Evolutionary conservation across 1,284 basidiomycete genomes (phyloP).

Genomic region (Melanopsichium pennsylvanicum): DNA sequence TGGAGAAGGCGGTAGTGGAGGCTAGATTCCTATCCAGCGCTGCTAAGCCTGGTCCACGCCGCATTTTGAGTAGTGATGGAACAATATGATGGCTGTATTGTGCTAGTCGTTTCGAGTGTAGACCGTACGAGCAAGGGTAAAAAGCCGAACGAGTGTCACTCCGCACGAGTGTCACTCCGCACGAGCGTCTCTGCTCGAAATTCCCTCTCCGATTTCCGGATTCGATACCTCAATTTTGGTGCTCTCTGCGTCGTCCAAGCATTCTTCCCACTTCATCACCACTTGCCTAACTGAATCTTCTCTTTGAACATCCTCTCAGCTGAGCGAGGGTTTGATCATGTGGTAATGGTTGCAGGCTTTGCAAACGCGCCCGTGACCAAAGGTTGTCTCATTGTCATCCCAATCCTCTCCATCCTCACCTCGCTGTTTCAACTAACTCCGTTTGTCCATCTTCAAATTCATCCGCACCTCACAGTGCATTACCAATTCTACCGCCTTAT

Average conservation of each 20-base stretch:
- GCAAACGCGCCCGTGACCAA: slow-evolving; percentile 42
- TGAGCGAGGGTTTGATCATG: no score
- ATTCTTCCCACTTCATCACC: no score
- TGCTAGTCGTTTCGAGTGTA: no score
- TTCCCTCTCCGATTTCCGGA: no score
- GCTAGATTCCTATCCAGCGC: slow-evolving; percentile 68
- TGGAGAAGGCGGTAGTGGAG: slow-evolving; percentile 72
- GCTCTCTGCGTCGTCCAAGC: no score
- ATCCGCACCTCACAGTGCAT: slow-evolving; percentile 70
- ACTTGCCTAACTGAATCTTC: no score
- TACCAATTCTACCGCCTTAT: slow-evolving; percentile 83
- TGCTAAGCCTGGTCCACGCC: slow-evolving; percentile 69
- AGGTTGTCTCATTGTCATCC: slow-evolving; percentile 25
- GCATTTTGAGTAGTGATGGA: slow-evolving; percentile 64
- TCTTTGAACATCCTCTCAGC: no score
- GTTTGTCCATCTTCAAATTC: slow-evolving; percentile 42
- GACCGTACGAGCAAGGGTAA: no score
- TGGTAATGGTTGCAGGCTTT: slow-evolving; percentile 43
- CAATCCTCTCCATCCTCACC: slow-evolving; percentile 16
- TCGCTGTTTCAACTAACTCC: slow-evolving; percentile 63
- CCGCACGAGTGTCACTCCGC: no score
- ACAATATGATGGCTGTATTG: background rate
- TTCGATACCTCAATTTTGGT: no score
- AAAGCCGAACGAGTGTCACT: no score
- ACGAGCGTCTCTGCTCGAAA: no score